phyloP scores from a whole-genome alignment of 2,329 filamentous ascomycete genomes.

The Trichophyton equinum region DNA sequence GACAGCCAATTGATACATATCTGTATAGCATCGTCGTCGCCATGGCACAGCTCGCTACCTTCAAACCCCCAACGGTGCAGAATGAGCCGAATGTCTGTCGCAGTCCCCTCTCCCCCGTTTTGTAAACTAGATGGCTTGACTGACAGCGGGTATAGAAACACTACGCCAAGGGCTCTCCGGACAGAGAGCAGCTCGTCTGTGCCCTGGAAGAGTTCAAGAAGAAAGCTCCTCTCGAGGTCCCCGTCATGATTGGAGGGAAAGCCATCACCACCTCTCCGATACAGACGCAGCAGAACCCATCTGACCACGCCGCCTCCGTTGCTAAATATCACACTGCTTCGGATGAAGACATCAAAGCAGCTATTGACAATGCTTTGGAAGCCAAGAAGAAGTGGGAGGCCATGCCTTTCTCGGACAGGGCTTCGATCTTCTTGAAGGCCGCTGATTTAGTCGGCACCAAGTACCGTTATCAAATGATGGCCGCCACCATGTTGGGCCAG shows the following conservation, averaged over 20 bases:
- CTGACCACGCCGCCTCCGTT: slow-evolving; percentile 61
- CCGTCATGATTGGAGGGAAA: slow-evolving; percentile 72
- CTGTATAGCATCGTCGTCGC: slow-evolving; percentile 1
- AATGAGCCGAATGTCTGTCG: slow-evolving; percentile 88
- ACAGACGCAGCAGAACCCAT: slow-evolving; percentile 61
- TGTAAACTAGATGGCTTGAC: neutral
- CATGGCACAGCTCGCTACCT: slow-evolving; percentile 56
- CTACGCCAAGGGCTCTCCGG: slow-evolving; percentile 70
- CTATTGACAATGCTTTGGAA: slow-evolving; percentile 74
- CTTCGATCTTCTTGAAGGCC: slow-evolving; percentile 89
- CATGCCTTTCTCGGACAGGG: slow-evolving; percentile 78
- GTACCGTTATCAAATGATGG: slow-evolving; percentile 95
- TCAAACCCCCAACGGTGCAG: slow-evolving; percentile 72
- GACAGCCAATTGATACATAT: neutral
- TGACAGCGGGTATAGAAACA: slow-evolving; percentile 51
- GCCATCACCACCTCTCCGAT: slow-evolving; percentile 41
- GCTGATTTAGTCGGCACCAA: slow-evolving; percentile 82
- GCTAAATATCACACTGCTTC: slow-evolving; percentile 79
- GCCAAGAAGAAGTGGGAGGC: slow-evolving; percentile 78
- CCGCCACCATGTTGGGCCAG: slow-evolving; percentile 87
- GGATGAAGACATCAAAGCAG: slow-evolving; percentile 58
- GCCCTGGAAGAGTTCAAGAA: slow-evolving; percentile 60
- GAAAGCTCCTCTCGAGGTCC: slow-evolving; percentile 61
- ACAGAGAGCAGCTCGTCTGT: slow-evolving; percentile 62
- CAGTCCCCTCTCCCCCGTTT: slow-evolving; percentile 14